Evolutionary conservation across 2,329 filamentous ascomycete genomes (phyloP), one percentile per base, ranked within the genome.

Genomic region (Pezicula radicicola): DNA sequence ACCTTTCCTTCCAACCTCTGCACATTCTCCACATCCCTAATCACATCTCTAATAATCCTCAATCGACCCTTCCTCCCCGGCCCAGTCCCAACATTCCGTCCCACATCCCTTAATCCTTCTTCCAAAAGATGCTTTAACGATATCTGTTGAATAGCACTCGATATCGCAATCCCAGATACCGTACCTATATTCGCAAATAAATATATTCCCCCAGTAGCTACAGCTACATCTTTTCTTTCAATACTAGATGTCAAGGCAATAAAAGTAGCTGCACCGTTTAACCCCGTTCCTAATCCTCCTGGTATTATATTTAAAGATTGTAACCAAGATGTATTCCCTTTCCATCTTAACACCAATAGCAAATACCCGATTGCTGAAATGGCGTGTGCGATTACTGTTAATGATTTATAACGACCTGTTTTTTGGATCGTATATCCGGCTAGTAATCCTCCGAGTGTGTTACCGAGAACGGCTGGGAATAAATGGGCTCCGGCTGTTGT

Each of bases 401-500:
- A 70, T 0, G 64, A 56, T 53, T 84, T 86, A 64, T 86, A 88
- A 1, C 73, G 72, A 0, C 84, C 84, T 0, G 82, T 87, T 18
- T 75, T 78, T 40, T 43, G 44, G 18, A 49, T 46, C 21, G 45
- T 7, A 15, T 56, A 60, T 0, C 87, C 86, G 0, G 83, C 76
- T 0, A 84, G 40, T 2, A 90, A 69, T 0, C 83, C 84, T 1
- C 85, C 86, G 1, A 82, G 53, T 0, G 85, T 80, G 58, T 90
- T 89, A 0, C 86, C 87, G 0, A 80, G 67, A 0, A 90, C 84
- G 0, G 86, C 82, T 0, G 87, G 87, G 39, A 89, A 75, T 0
- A 91, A 70, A 59, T 88, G 83, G 0, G 79, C 68, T 0, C 78
- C 78, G 0, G 85, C 83, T 1, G 72, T 68, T 0, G 84, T 83